Conservation (phyloP, 305 asterid genomes). For the Plantago lanceolata region DNA sequence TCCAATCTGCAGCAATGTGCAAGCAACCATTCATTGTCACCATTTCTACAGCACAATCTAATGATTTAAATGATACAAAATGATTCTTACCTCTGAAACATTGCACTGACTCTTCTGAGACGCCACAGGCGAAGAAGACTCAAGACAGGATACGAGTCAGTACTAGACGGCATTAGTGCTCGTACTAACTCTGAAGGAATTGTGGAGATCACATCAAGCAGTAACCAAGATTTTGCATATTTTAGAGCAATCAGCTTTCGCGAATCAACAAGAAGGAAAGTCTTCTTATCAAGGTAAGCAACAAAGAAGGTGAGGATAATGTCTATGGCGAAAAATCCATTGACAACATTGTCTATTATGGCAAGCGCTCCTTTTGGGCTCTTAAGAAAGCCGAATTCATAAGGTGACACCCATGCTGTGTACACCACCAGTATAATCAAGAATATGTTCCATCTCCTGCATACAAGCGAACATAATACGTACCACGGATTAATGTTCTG, state of each 20-base stretch:
- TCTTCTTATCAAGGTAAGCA: constrained; percentile 61
- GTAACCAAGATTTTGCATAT: constrained; percentile 49
- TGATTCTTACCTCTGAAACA: constrained; percentile 52
- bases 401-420: constrained; percentile 90
- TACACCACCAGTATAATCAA: constrained; percentile 64
- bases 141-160: constrained; percentile 44
- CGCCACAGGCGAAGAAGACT: constrained; percentile 90
- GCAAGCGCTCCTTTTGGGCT: constrained; percentile 35
- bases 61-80: neutral
- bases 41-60: neutral
- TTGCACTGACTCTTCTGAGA: constrained; percentile 63
- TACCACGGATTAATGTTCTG: no score
- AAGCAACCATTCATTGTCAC: neutral
- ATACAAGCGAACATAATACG: neutral
- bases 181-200: constrained; percentile 50
- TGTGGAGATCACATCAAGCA: constrained; percentile 58
- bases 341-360: constrained; percentile 53
- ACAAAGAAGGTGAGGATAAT: constrained; percentile 65
- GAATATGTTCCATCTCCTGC: constrained; percentile 63
- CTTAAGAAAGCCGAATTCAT: constrained; percentile 66
- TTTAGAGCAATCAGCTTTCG: constrained; percentile 49
- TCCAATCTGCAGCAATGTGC: constrained; percentile 45
- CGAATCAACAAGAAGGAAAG: constrained; percentile 53
- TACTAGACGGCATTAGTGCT: constrained; percentile 28
- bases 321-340: constrained; percentile 54